Conservation (phyloP, 805 yeast genomes). For the Hanseniaspora lachancei region DNA sequence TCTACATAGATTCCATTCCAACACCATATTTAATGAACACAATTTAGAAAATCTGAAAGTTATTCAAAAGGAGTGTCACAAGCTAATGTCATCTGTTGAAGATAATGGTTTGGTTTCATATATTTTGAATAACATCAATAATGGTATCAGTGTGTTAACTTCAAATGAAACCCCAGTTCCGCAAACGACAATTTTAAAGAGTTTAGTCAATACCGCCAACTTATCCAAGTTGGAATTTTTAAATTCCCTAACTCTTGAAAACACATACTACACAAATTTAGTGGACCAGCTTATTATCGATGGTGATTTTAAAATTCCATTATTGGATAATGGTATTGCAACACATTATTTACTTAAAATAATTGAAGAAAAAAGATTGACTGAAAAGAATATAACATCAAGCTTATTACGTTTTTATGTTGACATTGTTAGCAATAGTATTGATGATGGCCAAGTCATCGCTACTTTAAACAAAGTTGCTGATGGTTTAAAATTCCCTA, state of each 20-base stretch:
- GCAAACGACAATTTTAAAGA: neutral
- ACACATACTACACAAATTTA: neutral
- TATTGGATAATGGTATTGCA: neutral
- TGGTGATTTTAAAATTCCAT: neutral
- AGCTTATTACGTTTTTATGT: neutral
- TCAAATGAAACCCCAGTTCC: neutral
- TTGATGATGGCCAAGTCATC: slow-evolving; percentile 17
- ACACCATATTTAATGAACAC: neutral
- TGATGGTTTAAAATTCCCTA: slow-evolving; percentile 31
- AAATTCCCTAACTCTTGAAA: neutral
- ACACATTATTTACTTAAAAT: neutral
- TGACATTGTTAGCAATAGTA: neutral
- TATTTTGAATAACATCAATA: neutral
- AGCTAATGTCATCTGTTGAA: neutral
- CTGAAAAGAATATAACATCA: neutral
- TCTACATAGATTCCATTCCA: slow-evolving; percentile 8
- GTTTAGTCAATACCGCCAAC: neutral
- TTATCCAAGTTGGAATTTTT: neutral
- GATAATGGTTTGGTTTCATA: neutral
- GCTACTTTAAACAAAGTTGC: slow-evolving; percentile 17
- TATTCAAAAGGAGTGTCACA: neutral
- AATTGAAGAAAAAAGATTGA: neutral
- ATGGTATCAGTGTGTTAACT: neutral
- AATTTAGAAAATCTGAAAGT: slow-evolving; percentile 3
- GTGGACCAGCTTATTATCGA: neutral